Base-by-base conservation (phyloP, 164 flowering plant genomes). In the Cinnamomum micranthum region DNA sequence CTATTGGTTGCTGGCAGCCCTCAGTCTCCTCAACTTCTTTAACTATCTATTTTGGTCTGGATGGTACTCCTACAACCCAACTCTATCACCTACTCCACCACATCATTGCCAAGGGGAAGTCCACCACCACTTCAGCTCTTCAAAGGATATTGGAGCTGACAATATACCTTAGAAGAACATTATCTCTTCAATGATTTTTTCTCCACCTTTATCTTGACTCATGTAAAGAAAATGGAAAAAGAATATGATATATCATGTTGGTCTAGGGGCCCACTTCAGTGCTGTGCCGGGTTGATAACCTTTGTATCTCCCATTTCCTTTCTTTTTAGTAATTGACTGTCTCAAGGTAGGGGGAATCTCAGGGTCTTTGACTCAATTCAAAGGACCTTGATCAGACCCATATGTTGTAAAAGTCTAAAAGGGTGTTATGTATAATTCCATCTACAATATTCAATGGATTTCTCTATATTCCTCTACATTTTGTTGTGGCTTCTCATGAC, bases 1-100 rank as follows among this genome's bases (percentile, higher is more conserved):
- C 76, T 88, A 89, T 64, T 88, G 93, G 93, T 47, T 89, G 80
- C 77, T 88, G 20, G 91, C 89, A n/a, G 78, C 67, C 33, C 85
- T 88, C 27, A 86, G 91, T 77, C n/a, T 90, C 50, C 52, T 84
- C 74, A 88, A 86, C 76, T 88, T 88, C 82, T 78, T 86, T 67
- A 86, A 87, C 74, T 90, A 86, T 75, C 84, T 88, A 20, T 86
- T 86, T 71, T 86, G 90, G 86, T 84, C 91, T 20, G 77, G 75
- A n/a, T 88, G 91, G 93, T 85, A 82, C 71, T 23, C 15, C 66
- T 63, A 20, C n/a, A 63, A 24, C 27, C 66, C 85, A 67, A 77
- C 85, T 66, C 65, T 76, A 64, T 73, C 77, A 33, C 69, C 82
- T 6, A 62, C 81, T 71, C 65, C 76, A 51, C 75, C 76, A 33